phyloP scores from a whole-genome alignment of 805 yeast genomes.

The Metschnikowia similis region DNA sequence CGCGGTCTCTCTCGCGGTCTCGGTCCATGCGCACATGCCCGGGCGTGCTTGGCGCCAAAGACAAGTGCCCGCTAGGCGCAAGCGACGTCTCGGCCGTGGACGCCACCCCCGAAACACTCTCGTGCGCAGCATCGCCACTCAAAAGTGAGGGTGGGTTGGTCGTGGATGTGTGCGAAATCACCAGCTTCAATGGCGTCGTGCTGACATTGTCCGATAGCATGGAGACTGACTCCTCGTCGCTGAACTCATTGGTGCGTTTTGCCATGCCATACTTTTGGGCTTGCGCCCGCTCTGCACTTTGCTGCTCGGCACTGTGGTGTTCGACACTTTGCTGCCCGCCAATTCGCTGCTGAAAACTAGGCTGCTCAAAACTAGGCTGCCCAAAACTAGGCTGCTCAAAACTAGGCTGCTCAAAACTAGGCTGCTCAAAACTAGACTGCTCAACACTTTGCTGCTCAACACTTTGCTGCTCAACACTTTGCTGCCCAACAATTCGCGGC shows the following conservation, averaged over 20 bases:
- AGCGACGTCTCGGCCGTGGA: constrained; percentile 50
- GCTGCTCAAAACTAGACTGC: background rate
- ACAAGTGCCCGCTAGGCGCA: constrained; percentile 36
- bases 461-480: too few relatives aligned
- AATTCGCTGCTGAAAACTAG: background rate
- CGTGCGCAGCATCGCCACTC: constrained; percentile 28
- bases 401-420: background rate
- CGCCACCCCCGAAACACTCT: constrained; percentile 31
- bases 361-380: background rate
- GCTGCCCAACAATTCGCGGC: too few relatives aligned
- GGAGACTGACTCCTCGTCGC: constrained; percentile 15
- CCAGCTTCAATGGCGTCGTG: constrained; percentile 46
- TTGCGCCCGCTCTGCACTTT: constrained; percentile 1
- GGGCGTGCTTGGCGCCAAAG: constrained; percentile 12
- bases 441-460: background rate
- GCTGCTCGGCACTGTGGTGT: constrained; percentile 2
- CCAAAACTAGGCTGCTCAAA: too few relatives aligned
- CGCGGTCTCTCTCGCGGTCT: constrained; percentile 27
- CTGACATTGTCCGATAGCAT: constrained; percentile 36
- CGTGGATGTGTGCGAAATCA: constrained; percentile 35
- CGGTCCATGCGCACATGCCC: constrained; percentile 8
- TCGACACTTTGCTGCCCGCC: background rate
- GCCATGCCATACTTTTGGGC: constrained; percentile 1
- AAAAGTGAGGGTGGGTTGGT: constrained; percentile 38
- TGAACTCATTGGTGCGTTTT: constrained; percentile 11